These are phyloP conservation scores for Sphagnum contortum DNA, from an alignment of 225 moss, liverwort and hornwort genomes.

Conservation along the genomic window DNA sequence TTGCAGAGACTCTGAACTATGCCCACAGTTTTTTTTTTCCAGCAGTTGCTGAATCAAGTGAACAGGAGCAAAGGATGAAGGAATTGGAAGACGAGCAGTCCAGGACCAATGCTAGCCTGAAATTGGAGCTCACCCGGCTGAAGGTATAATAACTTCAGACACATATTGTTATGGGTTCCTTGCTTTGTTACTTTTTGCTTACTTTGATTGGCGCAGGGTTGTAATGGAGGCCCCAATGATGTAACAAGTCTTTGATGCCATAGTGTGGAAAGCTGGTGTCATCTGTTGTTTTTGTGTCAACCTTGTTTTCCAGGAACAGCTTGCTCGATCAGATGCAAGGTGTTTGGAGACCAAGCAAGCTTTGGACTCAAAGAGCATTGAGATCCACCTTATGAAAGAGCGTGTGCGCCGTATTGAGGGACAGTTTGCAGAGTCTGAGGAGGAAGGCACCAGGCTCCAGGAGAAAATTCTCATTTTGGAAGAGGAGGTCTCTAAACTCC, in stretches of 20 bases:
- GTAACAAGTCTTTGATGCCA: too few relatives aligned
- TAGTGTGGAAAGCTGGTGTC: too few relatives aligned
- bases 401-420: constrained; percentile 22
- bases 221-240: too few relatives aligned
- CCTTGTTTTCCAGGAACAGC: constrained; percentile 20
- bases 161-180: too few relatives aligned
- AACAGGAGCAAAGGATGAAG: constrained; percentile 2
- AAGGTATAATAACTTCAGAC: constrained; percentile 1
- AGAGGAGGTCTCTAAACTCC: constrained; percentile 27
- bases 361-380: constrained; percentile 23
- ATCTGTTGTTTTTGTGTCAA: too few relatives aligned
- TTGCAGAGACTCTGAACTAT: not conserved
- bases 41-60: not conserved
- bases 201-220: too few relatives aligned
- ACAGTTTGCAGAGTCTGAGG: constrained; percentile 28
- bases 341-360: constrained; percentile 23
- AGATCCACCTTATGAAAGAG: constrained; percentile 24
- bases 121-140: constrained; percentile 2
- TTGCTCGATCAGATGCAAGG: constrained; percentile 25
- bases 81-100: not conserved
- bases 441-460: constrained; percentile 14
- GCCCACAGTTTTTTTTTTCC: not conserved
- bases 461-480: constrained; percentile 25
- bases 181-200: too few relatives aligned
- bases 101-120: not conserved